Evolutionary conservation across 2,329 filamentous ascomycete genomes (phyloP).

Genomic region (Xylaria sp.): DNA sequence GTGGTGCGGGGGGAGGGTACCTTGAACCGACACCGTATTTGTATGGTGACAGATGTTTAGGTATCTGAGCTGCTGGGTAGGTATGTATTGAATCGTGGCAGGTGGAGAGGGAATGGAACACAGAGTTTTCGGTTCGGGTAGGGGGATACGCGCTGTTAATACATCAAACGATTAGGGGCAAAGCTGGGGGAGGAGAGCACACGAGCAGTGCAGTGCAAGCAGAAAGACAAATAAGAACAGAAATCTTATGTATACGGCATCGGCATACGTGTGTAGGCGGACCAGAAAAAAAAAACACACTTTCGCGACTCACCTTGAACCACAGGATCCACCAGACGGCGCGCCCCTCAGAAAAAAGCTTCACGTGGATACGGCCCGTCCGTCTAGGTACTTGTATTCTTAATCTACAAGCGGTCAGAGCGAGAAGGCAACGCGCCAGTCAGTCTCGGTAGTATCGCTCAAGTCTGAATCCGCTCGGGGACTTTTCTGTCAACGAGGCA

Average conservation of each 20-base stretch:
- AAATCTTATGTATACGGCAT: not conserved
- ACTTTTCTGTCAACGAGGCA: conserved; percentile 18
- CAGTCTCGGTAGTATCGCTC: not conserved
- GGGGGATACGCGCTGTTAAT: conserved; percentile 18
- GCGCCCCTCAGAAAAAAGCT: conserved; percentile 21
- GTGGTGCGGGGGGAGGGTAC: conserved; percentile 23
- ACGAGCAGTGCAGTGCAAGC: conserved; percentile 16
- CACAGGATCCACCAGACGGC: conserved; percentile 21
- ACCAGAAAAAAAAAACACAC: conserved; percentile 24
- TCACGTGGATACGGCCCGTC: conserved; percentile 26
- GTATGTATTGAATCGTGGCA: conserved; percentile 22
- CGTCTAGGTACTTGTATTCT: conserved; percentile 16
- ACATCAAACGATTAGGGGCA: conserved; percentile 21
- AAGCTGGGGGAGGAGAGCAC: conserved; percentile 14
- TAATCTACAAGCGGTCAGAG: conserved; percentile 23
- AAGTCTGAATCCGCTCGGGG: conserved; percentile 4
- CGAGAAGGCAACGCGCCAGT: conserved; percentile 1
- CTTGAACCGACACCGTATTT: conserved; percentile 22
- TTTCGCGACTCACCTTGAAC: conserved; percentile 18
- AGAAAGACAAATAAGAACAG: conserved; percentile 9
- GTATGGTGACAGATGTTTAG: conserved; percentile 12
- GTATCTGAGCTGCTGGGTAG: no score
- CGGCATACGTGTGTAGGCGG: no score
- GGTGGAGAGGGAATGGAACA: conserved; percentile 5
- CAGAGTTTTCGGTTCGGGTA: conserved; percentile 14